Base-by-base conservation (phyloP, 2,329 filamentous ascomycete genomes). In the Trichoderma brevicompactum region DNA sequence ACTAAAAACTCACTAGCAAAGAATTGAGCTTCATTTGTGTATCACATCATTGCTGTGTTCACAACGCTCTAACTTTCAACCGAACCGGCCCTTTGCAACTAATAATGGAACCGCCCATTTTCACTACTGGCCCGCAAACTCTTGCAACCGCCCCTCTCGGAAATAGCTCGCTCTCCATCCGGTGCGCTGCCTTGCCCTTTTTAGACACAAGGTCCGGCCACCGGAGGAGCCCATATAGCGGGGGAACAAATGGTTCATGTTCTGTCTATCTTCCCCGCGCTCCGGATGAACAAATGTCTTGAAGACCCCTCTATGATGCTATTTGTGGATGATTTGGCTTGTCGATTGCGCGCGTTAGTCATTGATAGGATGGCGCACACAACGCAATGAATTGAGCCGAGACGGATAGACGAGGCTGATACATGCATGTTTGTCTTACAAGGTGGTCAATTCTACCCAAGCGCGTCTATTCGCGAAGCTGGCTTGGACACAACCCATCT, bases 221-320 rank as follows among this genome's bases (percentile, higher is more conserved):
- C 60, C 60, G 60, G 60, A 63, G 60, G 60, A 63, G 38, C 62
- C 34, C 12, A 58, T 28, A 28, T 46, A 32, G 53, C 36, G 54
- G 46, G 48, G 64, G 38, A 53, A 28, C 41, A 41, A 60, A 28
- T 23, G 23, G 32, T 46, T 28, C 17, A 40, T 8, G 40, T 28
- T 7, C 38, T 56, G 38, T 53, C n/a, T 43, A 36, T 54, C 17
- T 63, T 63, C 60, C 60, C 60, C 60, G 49, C 60, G 48, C 60
- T 38, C 38, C 32, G 40, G n/a, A 36, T 53, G 60, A 38, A 38
- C 19, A 46, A 19, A n/a, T 54, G 52, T 49, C 19, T 49, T 44
- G 19, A 8, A 19, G 36, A 15, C 56, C 56, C 56, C 56, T 59
- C 55, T 23, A 59, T 62, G 59, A 62, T 62, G 46, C 19, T 52